phyloP scores from a whole-genome alignment of 2,329 filamentous ascomycete genomes.

The Cladosporium halotolerans region DNA sequence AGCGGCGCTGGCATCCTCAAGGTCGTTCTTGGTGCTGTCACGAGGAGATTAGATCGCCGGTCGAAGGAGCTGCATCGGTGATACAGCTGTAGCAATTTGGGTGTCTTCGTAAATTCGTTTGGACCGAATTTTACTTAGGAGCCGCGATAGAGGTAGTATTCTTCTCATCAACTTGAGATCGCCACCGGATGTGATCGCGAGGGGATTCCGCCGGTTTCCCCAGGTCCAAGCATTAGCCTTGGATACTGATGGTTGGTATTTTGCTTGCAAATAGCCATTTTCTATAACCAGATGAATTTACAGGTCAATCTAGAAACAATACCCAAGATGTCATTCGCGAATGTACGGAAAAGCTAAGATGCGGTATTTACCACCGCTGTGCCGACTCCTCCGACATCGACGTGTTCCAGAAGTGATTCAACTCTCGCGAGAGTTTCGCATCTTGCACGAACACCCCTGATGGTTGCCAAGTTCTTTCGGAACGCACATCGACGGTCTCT shows the following conservation, averaged over 20 bases:
- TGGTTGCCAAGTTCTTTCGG: neutral
- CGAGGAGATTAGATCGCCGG: conserved; percentile 57
- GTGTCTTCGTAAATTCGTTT: neutral
- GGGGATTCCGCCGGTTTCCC: neutral
- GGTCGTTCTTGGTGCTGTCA: conserved; percentile 70
- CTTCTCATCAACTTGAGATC: neutral
- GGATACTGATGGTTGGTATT: too few species aligned
- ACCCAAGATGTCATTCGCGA: too few species aligned
- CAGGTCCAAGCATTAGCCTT: too few species aligned
- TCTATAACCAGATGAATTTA: too few species aligned
- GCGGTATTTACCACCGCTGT: too few species aligned
- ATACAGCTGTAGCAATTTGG: conserved; percentile 17
- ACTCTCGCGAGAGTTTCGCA: neutral
- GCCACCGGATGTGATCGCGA: neutral
- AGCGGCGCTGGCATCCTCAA: conserved; percentile 72
- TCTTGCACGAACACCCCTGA: neutral
- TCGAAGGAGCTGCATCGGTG: conserved; percentile 6
- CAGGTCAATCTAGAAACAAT: too few species aligned
- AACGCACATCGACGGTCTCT: neutral
- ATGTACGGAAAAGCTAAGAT: too few species aligned
- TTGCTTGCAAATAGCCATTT: too few species aligned
- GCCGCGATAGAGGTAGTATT: neutral
- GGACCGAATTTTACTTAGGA: conserved; percentile 1
- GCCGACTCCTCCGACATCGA: neutral
- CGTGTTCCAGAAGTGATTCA: neutral